A percentile compares a stretch with the other conserved stretches of the same genome.
These are phyloP conservation scores for Aspergillus versicolor DNA, from an alignment of 2,329 filamentous ascomycete genomes.

Conservation along the genomic window DNA sequence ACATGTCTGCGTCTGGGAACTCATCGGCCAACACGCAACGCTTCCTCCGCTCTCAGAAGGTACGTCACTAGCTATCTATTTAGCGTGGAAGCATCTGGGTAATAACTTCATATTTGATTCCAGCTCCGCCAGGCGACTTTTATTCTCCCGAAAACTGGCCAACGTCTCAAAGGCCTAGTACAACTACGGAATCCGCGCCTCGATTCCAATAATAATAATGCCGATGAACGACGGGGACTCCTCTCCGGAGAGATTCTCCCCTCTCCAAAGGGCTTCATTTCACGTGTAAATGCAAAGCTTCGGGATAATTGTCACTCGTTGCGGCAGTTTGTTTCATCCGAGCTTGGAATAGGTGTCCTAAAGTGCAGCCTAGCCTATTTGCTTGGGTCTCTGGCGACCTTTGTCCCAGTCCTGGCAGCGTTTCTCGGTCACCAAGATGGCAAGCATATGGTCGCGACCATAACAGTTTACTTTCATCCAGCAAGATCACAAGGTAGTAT, in stretches of 20 bases:
- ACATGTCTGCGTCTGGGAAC: slow-evolving; percentile 30
- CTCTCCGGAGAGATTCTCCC: slow-evolving; percentile 27
- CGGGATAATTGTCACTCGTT: slow-evolving; percentile 41
- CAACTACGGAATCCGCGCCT: slow-evolving; percentile 63
- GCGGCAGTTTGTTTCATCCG: slow-evolving; percentile 65
- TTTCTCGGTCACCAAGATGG: slow-evolving; percentile 82
- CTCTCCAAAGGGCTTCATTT: slow-evolving; percentile 14
- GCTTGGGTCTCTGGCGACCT: slow-evolving; percentile 81
- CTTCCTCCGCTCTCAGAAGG: slow-evolving; percentile 34
- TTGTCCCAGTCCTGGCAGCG: slow-evolving; percentile 69
- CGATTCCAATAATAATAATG: slow-evolving; percentile 26
- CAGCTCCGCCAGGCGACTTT: slow-evolving; percentile 81
- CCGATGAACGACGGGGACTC: slow-evolving; percentile 37
- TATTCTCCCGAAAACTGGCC: slow-evolving; percentile 81
- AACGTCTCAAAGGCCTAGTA: slow-evolving; percentile 77
- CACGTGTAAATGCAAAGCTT: slow-evolving; percentile 26
- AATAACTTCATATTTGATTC: slow-evolving; percentile 6
- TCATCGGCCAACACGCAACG: slow-evolving; percentile 32
- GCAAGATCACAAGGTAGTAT: slow-evolving; percentile 84
- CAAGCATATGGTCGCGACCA: slow-evolving; percentile 89
- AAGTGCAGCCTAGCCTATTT: slow-evolving; percentile 92
- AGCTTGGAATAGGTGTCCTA: slow-evolving; percentile 74
- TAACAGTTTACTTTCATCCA: slow-evolving; percentile 94
- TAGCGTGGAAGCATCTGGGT: neutral
- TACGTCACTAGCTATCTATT: slow-evolving; percentile 15